These are phyloP conservation scores for Phytopythium helicoides DNA, from an alignment of 352 stramenopile species.

Conservation along the genomic window DNA sequence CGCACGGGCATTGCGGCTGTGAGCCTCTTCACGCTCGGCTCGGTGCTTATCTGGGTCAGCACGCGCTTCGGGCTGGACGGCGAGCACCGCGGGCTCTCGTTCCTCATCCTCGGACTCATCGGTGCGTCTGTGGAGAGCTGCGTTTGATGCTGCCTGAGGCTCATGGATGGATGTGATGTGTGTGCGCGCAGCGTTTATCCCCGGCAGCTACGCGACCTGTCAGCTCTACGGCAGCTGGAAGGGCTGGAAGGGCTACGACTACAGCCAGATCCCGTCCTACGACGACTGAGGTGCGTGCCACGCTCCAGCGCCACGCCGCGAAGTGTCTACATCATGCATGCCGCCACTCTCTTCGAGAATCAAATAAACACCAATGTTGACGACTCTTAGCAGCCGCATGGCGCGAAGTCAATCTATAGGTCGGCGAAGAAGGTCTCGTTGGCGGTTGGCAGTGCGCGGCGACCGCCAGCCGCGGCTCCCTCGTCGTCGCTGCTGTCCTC, in stretches of 20 bases:
- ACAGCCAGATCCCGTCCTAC: slow-evolving; percentile 82
- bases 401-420: slow-evolving; percentile 40
- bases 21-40: slow-evolving; percentile 70
- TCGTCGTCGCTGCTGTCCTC: slow-evolving; percentile 81
- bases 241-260: slow-evolving; percentile 83
- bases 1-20: slow-evolving; percentile 70
- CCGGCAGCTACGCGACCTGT: slow-evolving; percentile 72
- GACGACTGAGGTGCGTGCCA: no score
- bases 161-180: no score
- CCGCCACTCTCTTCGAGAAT: no score
- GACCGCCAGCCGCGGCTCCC: slow-evolving; percentile 37
- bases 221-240: slow-evolving; percentile 83
- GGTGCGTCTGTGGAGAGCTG: no score
- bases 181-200: slow-evolving; percentile 74
- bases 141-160: no score
- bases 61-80: slow-evolving; percentile 73
- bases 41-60: slow-evolving; percentile 73
- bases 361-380: no score
- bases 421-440: slow-evolving; percentile 86
- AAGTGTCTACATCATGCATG: no score
- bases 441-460: slow-evolving; percentile 57
- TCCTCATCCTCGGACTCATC: slow-evolving; percentile 78
- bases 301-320: no score
- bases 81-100: slow-evolving; percentile 68
- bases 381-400: slow-evolving; percentile 6